phyloP scores from a whole-genome alignment of 306 rosid species.

The Acacia melanoxylon region DNA sequence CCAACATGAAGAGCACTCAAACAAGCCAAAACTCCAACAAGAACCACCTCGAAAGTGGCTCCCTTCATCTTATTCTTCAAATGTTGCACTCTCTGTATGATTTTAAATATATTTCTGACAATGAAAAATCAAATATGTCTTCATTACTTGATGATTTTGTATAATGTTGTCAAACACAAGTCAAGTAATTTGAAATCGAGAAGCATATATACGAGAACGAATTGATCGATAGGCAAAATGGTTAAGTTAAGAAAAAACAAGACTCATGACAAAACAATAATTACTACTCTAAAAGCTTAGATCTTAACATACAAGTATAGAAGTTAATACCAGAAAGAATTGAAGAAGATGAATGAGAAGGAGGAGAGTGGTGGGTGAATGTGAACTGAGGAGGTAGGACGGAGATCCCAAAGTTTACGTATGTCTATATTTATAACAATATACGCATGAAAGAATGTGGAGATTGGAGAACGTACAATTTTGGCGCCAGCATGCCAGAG shows the following conservation, averaged over 20 bases:
- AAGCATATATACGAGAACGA: background rate
- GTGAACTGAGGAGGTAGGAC: background rate
- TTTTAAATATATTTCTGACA: background rate
- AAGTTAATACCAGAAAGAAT: background rate
- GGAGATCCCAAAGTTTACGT: background rate
- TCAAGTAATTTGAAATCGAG: background rate
- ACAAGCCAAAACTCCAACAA: slow-evolving; percentile 50
- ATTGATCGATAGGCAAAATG: background rate
- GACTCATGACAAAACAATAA: background rate
- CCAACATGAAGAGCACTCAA: slow-evolving; percentile 43
- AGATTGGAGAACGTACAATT: no score
- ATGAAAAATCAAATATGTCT: background rate
- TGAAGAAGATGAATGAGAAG: slow-evolving; percentile 4
- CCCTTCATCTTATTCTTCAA: slow-evolving; percentile 40
- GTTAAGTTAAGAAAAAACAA: background rate
- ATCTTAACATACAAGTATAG: background rate
- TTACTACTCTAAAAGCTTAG: background rate
- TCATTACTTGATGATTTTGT: background rate
- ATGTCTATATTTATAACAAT: background rate
- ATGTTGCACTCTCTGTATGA: slow-evolving; percentile 8
- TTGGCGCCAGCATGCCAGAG: slow-evolving; percentile 15
- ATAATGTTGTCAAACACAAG: background rate
- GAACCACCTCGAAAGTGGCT: slow-evolving; percentile 31
- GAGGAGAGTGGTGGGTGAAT: background rate
- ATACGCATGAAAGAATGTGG: background rate